phyloP scores from a whole-genome alignment of 2,329 filamentous ascomycete genomes.

The Microdochium bolleyi region DNA sequence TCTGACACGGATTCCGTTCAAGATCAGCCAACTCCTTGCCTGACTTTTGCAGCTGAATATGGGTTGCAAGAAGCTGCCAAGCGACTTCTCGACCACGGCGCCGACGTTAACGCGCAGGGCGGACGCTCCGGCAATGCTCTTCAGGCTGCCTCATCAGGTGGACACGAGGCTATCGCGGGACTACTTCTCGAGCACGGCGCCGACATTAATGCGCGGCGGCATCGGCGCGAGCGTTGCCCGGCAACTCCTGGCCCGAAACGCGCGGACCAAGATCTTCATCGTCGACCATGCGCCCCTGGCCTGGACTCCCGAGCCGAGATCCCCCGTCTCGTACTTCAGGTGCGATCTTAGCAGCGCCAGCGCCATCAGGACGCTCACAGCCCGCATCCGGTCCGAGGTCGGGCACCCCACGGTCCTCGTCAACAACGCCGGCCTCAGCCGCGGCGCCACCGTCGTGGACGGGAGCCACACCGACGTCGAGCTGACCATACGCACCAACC shows the following conservation, averaged over 20 bases:
- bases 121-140: no score
- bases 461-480: constrained; percentile 35
- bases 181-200: no score
- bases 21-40: not conserved
- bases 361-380: constrained; percentile 5
- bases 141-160: no score
- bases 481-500: constrained; percentile 50
- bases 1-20: not conserved
- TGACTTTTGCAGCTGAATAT: not conserved
- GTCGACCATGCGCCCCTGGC: not conserved
- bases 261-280: not conserved
- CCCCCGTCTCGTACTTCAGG: not conserved
- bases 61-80: not conserved
- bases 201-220: no score
- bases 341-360: not conserved
- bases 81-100: not conserved
- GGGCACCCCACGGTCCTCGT: constrained; percentile 44
- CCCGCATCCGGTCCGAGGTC: constrained; percentile 8
- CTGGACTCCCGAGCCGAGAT: not conserved
- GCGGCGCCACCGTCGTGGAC: constrained; percentile 37
- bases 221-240: not conserved
- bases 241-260: not conserved
- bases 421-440: constrained; percentile 46
- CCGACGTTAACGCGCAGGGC: no score
- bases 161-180: no score